Percentiles rank a stretch among this genome's conserved stretches.
These are phyloP conservation scores for Leishmania mexicana DNA, from an alignment of 208 protist species.

Conservation along the genomic window DNA sequence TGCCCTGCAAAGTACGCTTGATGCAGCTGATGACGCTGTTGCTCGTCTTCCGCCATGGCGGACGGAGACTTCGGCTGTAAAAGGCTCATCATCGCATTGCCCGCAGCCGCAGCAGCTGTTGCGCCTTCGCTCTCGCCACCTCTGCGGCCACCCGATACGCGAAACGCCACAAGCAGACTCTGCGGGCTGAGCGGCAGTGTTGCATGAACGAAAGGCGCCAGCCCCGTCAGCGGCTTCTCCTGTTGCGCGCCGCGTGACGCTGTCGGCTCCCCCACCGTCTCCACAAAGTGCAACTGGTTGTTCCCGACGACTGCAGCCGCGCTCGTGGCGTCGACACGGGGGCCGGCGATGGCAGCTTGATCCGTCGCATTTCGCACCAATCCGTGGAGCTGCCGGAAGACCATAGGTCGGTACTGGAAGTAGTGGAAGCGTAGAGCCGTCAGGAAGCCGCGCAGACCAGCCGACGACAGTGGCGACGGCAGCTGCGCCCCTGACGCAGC, in stretches of 20 bases:
- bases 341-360: not conserved
- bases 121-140: not conserved
- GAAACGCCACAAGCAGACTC: conserved; percentile 46
- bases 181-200: conserved; percentile 37
- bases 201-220: conserved; percentile 26
- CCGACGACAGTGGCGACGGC: not conserved
- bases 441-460: conserved; percentile 54
- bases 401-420: conserved; percentile 72
- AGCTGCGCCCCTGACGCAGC: not conserved
- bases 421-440: conserved; percentile 61
- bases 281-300: conserved; percentile 24
- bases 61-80: not conserved
- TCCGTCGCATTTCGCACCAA: not conserved
- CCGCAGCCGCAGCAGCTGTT: not conserved
- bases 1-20: no score
- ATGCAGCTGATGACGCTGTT: no score
- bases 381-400: conserved; percentile 48
- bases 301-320: not conserved
- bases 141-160: conserved; percentile 26
- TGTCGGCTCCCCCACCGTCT: not conserved
- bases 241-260: no score
- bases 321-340: not conserved
- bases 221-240: not conserved
- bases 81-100: not conserved
- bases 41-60: not conserved